A percentile compares a stretch with the other conserved stretches of the same genome.
Conservation (phyloP, 306 rosid genomes). For the Trichosanthes cucumerina region DNA sequence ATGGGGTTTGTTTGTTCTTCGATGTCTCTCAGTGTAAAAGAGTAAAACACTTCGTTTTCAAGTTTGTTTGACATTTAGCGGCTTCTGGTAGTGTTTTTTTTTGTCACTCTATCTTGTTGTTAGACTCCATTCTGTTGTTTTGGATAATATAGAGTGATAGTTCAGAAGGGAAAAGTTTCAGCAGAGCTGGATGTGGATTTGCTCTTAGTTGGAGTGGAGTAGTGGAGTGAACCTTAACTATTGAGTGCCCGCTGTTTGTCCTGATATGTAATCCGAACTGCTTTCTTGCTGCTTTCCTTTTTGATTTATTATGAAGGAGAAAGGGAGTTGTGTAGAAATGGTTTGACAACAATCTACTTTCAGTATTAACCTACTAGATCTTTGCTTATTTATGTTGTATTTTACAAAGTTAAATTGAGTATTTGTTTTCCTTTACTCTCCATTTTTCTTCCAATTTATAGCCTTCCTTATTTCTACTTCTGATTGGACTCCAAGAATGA, state of each 20-base stretch:
- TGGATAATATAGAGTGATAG: background rate
- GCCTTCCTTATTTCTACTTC: background rate
- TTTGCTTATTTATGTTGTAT: background rate
- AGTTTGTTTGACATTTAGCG: background rate
- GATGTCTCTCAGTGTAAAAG: background rate
- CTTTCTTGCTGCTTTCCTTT: background rate
- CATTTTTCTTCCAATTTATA: background rate
- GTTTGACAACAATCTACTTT: background rate
- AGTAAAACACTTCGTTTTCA: background rate
- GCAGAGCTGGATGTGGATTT: constrained; percentile 3
- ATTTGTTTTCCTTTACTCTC: background rate
- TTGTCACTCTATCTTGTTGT: background rate
- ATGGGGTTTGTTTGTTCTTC: background rate
- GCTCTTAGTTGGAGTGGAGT: background rate
- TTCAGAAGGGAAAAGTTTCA: background rate
- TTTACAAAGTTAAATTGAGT: background rate
- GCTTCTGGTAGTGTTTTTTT: background rate
- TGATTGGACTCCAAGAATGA: background rate
- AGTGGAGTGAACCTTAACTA: constrained; percentile 1
- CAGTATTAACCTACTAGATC: background rate
- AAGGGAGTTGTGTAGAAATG: background rate
- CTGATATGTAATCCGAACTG: background rate
- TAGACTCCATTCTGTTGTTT: background rate
- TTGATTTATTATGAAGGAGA: background rate
- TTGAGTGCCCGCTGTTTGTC: background rate